Conservation (phyloP, 768 basidiomycete genomes). For the Boletus subparvulus region DNA sequence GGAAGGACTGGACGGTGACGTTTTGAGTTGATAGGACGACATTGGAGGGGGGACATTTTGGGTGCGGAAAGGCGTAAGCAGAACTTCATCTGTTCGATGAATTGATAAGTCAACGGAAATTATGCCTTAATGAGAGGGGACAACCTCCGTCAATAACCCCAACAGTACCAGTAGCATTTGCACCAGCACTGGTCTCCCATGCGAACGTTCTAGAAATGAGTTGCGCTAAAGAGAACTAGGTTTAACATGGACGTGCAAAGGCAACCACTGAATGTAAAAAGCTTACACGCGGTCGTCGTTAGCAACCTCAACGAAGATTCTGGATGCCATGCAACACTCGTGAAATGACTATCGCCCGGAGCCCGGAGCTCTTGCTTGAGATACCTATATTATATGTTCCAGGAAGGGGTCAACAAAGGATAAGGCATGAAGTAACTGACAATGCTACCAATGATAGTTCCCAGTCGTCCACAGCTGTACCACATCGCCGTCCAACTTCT, state of each 20-base stretch:
- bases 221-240: constrained; percentile 36
- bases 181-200: constrained; percentile 81
- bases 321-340: constrained; percentile 82
- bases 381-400: constrained; percentile 54
- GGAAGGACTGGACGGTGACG: constrained; percentile 13
- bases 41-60: constrained; percentile 99
- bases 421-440: not conserved
- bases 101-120: not conserved
- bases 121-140: constrained; percentile 24
- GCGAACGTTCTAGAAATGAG: constrained; percentile 61
- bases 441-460: constrained; percentile 86
- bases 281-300: constrained; percentile 65
- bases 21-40: constrained; percentile 59
- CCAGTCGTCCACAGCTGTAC: constrained; percentile 94
- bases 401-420: constrained; percentile 4
- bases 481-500: constrained; percentile 63
- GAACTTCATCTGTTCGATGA: constrained; percentile 54
- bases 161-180: constrained; percentile 79
- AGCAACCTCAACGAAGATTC: constrained; percentile 68
- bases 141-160: constrained; percentile 87
- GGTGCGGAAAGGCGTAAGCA: constrained; percentile 89
- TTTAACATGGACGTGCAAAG: constrained; percentile 4
- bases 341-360: constrained; percentile 56
- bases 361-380: constrained; percentile 85
- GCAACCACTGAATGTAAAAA: not conserved